Conservation (phyloP, 1,284 basidiomycete species). For the Puccinia coronata region DNA sequence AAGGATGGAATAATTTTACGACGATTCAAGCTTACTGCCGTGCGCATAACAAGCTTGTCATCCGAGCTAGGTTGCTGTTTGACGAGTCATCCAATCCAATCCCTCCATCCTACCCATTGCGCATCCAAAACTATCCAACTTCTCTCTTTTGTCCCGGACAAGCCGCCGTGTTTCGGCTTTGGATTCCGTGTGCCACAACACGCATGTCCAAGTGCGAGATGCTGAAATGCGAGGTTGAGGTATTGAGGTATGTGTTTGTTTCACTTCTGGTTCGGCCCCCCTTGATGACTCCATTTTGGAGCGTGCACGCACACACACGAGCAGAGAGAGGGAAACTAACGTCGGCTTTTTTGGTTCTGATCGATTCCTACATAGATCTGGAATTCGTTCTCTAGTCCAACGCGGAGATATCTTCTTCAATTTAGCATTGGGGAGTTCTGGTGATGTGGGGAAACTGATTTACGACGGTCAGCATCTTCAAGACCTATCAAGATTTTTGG, state of each 20-base stretch:
- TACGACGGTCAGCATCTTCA: slow-evolving; percentile 58
- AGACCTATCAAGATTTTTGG: slow-evolving; percentile 57
- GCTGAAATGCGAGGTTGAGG: background rate
- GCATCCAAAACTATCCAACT: too few species aligned
- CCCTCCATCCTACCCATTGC: background rate
- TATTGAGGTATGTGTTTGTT: background rate
- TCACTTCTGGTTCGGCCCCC: background rate
- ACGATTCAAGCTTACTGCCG: slow-evolving; percentile 9
- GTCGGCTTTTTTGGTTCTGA: background rate
- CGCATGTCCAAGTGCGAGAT: slow-evolving; percentile 14
- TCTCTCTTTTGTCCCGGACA: background rate
- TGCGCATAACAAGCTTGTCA: background rate
- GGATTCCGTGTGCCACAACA: background rate
- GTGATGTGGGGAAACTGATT: slow-evolving; percentile 56
- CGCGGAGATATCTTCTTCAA: slow-evolving; percentile 60
- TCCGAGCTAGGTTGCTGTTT: background rate
- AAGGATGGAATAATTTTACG: background rate
- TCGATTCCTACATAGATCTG: slow-evolving; percentile 51
- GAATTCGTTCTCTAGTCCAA: slow-evolving; percentile 56
- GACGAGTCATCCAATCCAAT: background rate
- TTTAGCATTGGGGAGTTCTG: slow-evolving; percentile 57
- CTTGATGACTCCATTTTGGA: background rate
- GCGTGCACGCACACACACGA: background rate
- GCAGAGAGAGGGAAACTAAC: background rate
- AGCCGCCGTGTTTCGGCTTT: background rate